Evolutionary conservation across 2,329 filamentous ascomycete species (phyloP).

Genomic region (Ophiocordyceps camponoti-floridani): DNA sequence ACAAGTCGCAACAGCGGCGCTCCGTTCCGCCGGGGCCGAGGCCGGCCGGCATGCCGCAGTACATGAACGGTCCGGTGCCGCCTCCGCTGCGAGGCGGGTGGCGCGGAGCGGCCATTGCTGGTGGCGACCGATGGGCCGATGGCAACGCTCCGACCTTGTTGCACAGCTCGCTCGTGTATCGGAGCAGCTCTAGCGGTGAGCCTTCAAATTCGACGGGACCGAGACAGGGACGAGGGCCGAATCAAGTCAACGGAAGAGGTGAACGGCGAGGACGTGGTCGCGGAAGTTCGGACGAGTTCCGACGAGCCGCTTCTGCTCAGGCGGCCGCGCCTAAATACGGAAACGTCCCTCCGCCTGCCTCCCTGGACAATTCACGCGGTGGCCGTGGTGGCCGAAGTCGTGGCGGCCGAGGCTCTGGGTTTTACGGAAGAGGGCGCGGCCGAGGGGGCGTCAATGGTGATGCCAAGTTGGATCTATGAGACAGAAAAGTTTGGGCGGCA

Average conservation of each 20-base stretch:
- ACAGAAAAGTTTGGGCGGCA: not conserved
- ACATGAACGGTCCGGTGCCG: slow-evolving; percentile 36
- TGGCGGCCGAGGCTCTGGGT: slow-evolving; percentile 20
- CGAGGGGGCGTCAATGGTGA: slow-evolving; percentile 6
- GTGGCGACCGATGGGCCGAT: slow-evolving; percentile 15
- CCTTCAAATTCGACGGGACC: slow-evolving; percentile 8
- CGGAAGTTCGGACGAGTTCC: slow-evolving; percentile 9
- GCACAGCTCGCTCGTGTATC: slow-evolving; percentile 35
- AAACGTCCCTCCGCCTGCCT: slow-evolving; percentile 42
- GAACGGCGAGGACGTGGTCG: slow-evolving; percentile 15
- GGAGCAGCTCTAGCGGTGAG: slow-evolving; percentile 16
- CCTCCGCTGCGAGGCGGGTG: slow-evolving; percentile 36
- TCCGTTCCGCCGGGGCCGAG: slow-evolving; percentile 30
- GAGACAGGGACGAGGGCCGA: slow-evolving; percentile 9
- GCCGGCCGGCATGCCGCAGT: slow-evolving; percentile 43
- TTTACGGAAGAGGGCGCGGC: slow-evolving; percentile 15
- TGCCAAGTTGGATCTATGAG: not conserved
- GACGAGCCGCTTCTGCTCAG: slow-evolving; percentile 3
- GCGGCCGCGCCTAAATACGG: slow-evolving; percentile 22
- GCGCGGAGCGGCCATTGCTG: slow-evolving; percentile 28
- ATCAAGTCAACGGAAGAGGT: slow-evolving; percentile 7
- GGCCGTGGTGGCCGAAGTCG: slow-evolving; percentile 21
- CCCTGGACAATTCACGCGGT: slow-evolving; percentile 27
- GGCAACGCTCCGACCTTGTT: slow-evolving; percentile 23
- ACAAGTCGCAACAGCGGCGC: slow-evolving; percentile 28